Evolutionary conservation across 2,329 filamentous ascomycete genomes (phyloP).

Genomic region (Paracorniculantispora psalliotae): DNA sequence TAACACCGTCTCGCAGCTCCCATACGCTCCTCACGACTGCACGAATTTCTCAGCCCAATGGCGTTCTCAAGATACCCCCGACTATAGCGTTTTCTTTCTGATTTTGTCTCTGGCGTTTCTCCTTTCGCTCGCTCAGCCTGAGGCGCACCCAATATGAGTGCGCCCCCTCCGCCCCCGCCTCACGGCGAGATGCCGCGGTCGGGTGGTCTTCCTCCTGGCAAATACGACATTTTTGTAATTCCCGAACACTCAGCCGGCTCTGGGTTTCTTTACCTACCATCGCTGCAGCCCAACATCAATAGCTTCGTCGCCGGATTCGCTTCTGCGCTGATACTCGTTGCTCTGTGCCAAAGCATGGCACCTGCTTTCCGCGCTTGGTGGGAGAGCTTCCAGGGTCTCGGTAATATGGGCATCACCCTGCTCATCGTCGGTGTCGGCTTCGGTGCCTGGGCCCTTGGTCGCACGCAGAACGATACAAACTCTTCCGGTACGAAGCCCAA

Average conservation of each 20-base stretch:
- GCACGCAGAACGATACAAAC: slow-evolving; percentile 29
- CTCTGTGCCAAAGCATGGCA: slow-evolving; percentile 66
- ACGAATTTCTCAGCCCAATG: slow-evolving; percentile 24
- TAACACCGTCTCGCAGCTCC: slow-evolving; percentile 5
- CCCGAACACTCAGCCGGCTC: slow-evolving; percentile 84
- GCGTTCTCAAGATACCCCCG: slow-evolving; percentile 23
- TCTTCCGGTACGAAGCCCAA: slow-evolving; percentile 9
- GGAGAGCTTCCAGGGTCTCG: slow-evolving; percentile 62
- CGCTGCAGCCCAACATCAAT: slow-evolving; percentile 77
- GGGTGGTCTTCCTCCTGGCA: slow-evolving; percentile 72
- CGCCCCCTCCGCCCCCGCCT: slow-evolving; percentile 76
- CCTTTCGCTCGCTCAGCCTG: not conserved
- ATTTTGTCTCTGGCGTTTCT: slow-evolving; percentile 6
- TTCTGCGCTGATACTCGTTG: slow-evolving; percentile 66
- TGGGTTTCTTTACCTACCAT: slow-evolving; percentile 92
- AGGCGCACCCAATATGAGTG: slow-evolving; percentile 36
- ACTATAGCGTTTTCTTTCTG: slow-evolving; percentile 17
- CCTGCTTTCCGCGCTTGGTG: slow-evolving; percentile 74
- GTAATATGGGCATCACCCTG: slow-evolving; percentile 67
- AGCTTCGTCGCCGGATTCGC: slow-evolving; percentile 87
- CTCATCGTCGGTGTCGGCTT: slow-evolving; percentile 69
- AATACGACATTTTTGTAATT: slow-evolving; percentile 97
- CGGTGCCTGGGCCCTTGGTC: slow-evolving; percentile 63
- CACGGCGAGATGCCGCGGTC: slow-evolving; percentile 74
- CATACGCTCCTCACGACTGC: slow-evolving; percentile 17